A percentile compares a stretch with the other conserved stretches of the same genome.
These are phyloP conservation scores for Rhizopus arrhizus DNA, from an alignment of 371 early-diverging fungal genomes.

Conservation along the genomic window DNA sequence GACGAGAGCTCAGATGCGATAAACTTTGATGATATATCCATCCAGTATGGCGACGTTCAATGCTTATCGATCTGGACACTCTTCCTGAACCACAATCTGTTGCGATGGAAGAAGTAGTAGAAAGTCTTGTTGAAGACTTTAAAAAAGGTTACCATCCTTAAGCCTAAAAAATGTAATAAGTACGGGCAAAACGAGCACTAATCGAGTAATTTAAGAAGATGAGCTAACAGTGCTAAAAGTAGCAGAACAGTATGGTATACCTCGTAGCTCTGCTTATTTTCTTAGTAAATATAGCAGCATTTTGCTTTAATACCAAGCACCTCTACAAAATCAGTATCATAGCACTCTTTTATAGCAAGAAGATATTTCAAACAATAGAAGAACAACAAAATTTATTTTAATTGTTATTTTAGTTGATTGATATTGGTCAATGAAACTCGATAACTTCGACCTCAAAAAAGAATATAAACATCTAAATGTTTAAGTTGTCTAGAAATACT, in stretches of 20 bases:
- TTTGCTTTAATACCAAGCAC: conserved; percentile 15
- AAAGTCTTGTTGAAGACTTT: conserved; percentile 10
- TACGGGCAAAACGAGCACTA: conserved; percentile 13
- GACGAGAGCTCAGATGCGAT: conserved; percentile 5
- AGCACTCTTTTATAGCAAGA: conserved; percentile 3
- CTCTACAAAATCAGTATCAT: conserved; percentile 17
- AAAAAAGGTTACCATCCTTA: conserved; percentile 12
- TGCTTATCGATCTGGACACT: conserved; percentile 13
- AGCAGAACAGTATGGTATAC: conserved; percentile 11
- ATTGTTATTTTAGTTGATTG: neutral
- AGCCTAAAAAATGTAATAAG: conserved; percentile 10
- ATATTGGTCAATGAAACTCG: neutral
- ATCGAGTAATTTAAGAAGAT: conserved; percentile 11
- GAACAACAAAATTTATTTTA: conserved; percentile 1
- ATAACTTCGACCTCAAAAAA: conserved; percentile 1
- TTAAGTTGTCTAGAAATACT: conserved; percentile 10
- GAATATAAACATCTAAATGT: conserved; percentile 1
- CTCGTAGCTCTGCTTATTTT: conserved; percentile 11
- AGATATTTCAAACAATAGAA: neutral
- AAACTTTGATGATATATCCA: conserved; percentile 9
- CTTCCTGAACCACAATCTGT: conserved; percentile 14
- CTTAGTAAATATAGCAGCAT: conserved; percentile 16
- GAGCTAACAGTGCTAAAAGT: too few species aligned
- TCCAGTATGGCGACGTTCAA: conserved; percentile 10
- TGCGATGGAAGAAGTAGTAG: conserved; percentile 13